Base-by-base conservation (phyloP, 495 filamentous ascomycete species). In the Entonaema liquescens region DNA sequence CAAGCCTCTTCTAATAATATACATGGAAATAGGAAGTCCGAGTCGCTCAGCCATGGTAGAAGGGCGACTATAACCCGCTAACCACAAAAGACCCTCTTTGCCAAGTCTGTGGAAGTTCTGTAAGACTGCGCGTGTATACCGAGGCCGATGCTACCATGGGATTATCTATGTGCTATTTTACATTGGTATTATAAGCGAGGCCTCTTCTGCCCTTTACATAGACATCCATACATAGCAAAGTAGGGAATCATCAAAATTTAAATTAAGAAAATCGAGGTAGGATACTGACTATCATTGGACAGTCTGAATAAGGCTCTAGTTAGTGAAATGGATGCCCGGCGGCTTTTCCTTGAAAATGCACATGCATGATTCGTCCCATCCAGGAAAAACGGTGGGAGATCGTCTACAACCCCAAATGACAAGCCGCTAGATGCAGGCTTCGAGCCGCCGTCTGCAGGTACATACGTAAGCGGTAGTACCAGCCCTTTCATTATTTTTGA, bases 381-480 rank as follows among this genome's bases (percentile, higher is more conserved):
- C 70, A 72, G 65, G 65, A 1, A 62, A 65, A 68, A 54, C 9
- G 40, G 25, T 50, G 33, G 53, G 33, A 52, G 62, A 50, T 61
- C 28, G 40, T 62, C 68, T 52, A 49, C 50, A 47, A 63, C 59
- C 38, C 49, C 59, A 59, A 40, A 60, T 50, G 50, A 36, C 35
- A 58, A 29, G 33, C 25, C 31, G 44, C 44, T 63, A 29, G 59
- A 40, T 59, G 36, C 55, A 70, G 35, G 55, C 35, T 70, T 53
- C 49, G 61, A 61, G 47, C 54, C 59, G 44, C 59, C 49, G 61
- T 67, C 59, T 67, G 69, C 59, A 68, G 65, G 65, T 68, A 53
- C 49, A 28, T 68, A 65, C 60, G 70, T 72, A 64, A 67, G 59
- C 59, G 0, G 64, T 72, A 63, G 47, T 40, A 67, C 63, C 49